Evolutionary conservation across 2,329 filamentous ascomycete genomes (phyloP).

Genomic region (Colletotrichum sp.): DNA sequence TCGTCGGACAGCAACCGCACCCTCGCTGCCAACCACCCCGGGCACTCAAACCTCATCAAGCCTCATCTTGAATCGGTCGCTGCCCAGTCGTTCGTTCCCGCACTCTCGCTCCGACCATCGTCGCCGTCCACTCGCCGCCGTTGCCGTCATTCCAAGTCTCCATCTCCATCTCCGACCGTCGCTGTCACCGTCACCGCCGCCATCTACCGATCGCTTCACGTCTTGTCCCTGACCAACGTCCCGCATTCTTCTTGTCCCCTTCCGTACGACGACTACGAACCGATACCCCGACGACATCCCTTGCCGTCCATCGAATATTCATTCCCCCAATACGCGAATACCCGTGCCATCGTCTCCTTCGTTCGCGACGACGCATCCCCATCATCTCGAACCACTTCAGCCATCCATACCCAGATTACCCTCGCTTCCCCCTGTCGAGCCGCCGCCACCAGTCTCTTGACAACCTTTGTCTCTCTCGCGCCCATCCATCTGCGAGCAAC

Average conservation of each 20-base stretch:
- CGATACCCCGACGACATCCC: not conserved
- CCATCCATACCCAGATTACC: not conserved
- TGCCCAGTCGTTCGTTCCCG: slow-evolving; percentile 16
- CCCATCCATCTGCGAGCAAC: not conserved
- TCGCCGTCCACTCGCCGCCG: not conserved
- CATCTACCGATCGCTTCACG: not conserved
- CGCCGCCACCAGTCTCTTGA: not conserved
- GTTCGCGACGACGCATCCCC: not conserved
- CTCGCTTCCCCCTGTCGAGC: not conserved
- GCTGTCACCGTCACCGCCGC: not conserved
- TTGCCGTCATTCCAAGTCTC: not conserved
- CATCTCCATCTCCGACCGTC: not conserved
- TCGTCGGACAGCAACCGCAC: slow-evolving; percentile 21
- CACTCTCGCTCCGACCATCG: slow-evolving; percentile 16
- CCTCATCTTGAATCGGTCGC: not conserved
- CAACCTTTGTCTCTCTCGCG: not conserved
- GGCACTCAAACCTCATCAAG: slow-evolving; percentile 15
- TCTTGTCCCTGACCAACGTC: not conserved
- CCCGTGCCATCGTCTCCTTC: not conserved
- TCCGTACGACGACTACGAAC: not conserved
- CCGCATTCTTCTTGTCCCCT: not conserved
- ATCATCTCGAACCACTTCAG: not conserved
- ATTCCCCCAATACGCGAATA: not conserved
- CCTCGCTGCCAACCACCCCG: slow-evolving; percentile 1
- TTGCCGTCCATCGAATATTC: not conserved